These are phyloP conservation scores for Xerocomellus amylosporus DNA, from an alignment of 768 basidiomycete genomes.

Conservation along the genomic window DNA sequence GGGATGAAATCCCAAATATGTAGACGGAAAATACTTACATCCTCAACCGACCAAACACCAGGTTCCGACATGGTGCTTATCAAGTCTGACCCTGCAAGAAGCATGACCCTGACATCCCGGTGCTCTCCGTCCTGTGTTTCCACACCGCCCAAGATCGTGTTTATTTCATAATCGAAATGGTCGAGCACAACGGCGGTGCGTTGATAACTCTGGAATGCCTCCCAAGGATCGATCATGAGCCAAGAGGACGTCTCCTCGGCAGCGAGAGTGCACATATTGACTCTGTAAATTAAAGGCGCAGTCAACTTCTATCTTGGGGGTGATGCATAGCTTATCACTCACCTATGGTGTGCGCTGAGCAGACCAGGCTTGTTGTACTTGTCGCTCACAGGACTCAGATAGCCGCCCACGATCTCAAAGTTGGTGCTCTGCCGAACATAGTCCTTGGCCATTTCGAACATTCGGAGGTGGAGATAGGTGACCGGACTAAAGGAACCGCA, in stretches of 20 bases:
- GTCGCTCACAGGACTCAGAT: constrained; percentile 95
- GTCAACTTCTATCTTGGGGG: constrained; percentile 21
- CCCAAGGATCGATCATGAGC: constrained; percentile 99
- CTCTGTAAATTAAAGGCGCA: constrained; percentile 45
- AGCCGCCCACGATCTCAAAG: constrained; percentile 93
- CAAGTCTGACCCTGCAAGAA: constrained; percentile 94
- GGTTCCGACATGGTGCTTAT: constrained; percentile 99
- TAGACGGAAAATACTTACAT: constrained; percentile 56
- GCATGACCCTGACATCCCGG: constrained; percentile 79
- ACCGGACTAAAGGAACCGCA: constrained; percentile 98
- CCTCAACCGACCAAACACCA: constrained; percentile 93
- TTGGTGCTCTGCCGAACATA: constrained; percentile 88
- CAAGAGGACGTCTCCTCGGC: constrained; percentile 87
- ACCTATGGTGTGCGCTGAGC: constrained; percentile 86
- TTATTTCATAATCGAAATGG: constrained; percentile 95
- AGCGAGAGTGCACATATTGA: constrained; percentile 85
- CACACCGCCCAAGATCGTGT: constrained; percentile 78
- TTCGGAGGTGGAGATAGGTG: constrained; percentile 95
- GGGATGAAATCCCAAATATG: constrained; percentile 7
- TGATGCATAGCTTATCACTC: constrained; percentile 32
- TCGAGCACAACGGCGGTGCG: constrained; percentile 96
- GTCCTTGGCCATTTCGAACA: constrained; percentile 99
- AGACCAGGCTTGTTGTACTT: constrained; percentile 96
- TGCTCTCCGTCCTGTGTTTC: constrained; percentile 70
- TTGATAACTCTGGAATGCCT: constrained; percentile 92